phyloP scores from a whole-genome alignment of 2,329 filamentous ascomycete species.

The Talaromyces sp. region DNA sequence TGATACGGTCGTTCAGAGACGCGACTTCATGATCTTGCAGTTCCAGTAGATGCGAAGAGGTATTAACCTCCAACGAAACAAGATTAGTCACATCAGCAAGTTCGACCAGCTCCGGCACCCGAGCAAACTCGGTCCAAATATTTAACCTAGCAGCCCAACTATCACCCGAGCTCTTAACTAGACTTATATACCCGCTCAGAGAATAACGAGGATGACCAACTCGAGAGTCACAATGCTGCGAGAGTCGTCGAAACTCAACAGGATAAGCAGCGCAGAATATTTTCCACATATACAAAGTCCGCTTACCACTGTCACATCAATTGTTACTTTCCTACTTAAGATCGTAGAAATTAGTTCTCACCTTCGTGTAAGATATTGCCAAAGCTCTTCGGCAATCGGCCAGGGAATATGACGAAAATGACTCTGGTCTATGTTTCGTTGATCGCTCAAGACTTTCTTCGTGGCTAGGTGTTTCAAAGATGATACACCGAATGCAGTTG shows the following conservation, averaged over 20 bases:
- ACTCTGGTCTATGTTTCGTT: conserved; percentile 33
- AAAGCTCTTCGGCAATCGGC: conserved; percentile 39
- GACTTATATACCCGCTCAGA: conserved; percentile 34
- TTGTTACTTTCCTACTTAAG: neutral
- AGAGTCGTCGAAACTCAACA: conserved; percentile 29
- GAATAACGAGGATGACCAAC: conserved; percentile 29
- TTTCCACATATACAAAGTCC: conserved; percentile 45
- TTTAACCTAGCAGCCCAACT: conserved; percentile 37
- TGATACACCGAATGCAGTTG: conserved; percentile 27
- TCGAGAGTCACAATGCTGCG: conserved; percentile 31
- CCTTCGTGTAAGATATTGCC: conserved; percentile 37
- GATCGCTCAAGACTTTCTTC: conserved; percentile 32
- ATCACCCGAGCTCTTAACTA: conserved; percentile 31
- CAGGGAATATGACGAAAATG: conserved; percentile 40
- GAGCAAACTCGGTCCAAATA: conserved; percentile 31
- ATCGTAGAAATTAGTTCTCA: conserved; percentile 22
- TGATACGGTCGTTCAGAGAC: conserved; percentile 37
- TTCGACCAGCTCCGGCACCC: conserved; percentile 36
- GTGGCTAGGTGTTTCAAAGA: conserved; percentile 37
- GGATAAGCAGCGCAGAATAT: conserved; percentile 40
- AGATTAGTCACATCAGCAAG: conserved; percentile 40
- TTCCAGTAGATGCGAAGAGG: conserved; percentile 20
- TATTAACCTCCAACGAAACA: conserved; percentile 37
- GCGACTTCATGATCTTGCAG: conserved; percentile 19
- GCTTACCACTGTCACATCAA: conserved; percentile 28